Evolutionary conservation across 352 stramenopile genomes (phyloP).

Genomic region (Phytophthora foliorum): DNA sequence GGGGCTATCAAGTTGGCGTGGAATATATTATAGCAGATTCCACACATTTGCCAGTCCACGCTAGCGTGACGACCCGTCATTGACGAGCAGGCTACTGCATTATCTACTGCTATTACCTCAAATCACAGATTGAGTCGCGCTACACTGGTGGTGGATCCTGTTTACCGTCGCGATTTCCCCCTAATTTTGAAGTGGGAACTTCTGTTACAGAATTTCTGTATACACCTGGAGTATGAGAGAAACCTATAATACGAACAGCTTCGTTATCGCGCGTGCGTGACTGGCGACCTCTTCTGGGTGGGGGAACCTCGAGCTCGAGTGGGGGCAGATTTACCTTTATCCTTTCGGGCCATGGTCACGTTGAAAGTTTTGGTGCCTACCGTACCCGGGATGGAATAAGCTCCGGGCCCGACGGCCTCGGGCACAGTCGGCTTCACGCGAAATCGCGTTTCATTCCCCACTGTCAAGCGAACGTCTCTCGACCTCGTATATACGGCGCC

Average conservation of each 20-base stretch:
- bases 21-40: too few relatives aligned
- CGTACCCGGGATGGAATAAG: conserved; percentile 63
- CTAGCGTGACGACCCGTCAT: too few relatives aligned
- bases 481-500: conserved; percentile 40
- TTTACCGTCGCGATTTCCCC: too few relatives aligned
- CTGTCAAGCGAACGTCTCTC: conserved; percentile 48
- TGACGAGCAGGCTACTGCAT: too few relatives aligned
- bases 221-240: too few relatives aligned
- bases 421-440: conserved; percentile 62
- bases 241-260: neutral
- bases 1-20: too few relatives aligned
- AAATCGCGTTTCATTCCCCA: conserved; percentile 65
- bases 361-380: conserved; percentile 80
- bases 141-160: too few relatives aligned
- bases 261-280: conserved; percentile 9
- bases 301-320: conserved; percentile 22
- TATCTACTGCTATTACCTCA: too few relatives aligned
- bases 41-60: too few relatives aligned
- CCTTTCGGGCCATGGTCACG: conserved; percentile 58
- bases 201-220: too few relatives aligned
- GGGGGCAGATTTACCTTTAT: conserved; percentile 20
- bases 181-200: too few relatives aligned
- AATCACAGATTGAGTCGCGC: too few relatives aligned
- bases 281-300: conserved; percentile 5
- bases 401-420: conserved; percentile 52